Base-by-base conservation (phyloP, 805 yeast species). In the Kodamaea hsintzibuensis region DNA sequence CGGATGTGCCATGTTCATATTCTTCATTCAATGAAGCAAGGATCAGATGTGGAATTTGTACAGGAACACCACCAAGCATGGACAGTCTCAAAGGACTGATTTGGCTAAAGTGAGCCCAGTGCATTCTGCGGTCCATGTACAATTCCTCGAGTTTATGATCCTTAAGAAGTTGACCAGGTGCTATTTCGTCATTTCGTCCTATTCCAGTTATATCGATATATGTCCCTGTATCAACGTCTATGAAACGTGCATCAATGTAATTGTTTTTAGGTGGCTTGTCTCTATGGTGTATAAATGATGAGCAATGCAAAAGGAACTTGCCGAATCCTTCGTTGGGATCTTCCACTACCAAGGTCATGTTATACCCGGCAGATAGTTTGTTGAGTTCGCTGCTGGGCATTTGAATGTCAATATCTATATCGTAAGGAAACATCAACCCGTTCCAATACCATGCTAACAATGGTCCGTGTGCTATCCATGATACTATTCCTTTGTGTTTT, bases 41-140 rank as follows among this genome's bases (percentile, higher is more conserved):
- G 44, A 54, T 39, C 37, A 48, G 55, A 30, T 55, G 44, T 6
- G 62, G 62, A 19, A 55, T 48, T 25, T 49, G 56, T 1, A 56
- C 54, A 1, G 59, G 58, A 37, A 54, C 59, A 7, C 59, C 62
- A 12, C 50, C 51, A 2, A 55, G 25, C 49, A 49, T 30, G 6
- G 61, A 22, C 9, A 40, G 37, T 22, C 51, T 50, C 38, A 59
- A 51, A 1, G 58, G 59, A 14, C 53, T 52, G 3, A 59, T 14
- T 45, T 55, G 66, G 44, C 64, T 68, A 44, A 61, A 63, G 43
- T 56, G 59, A 19, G 62, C 52, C 70, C 71, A 69, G 55, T 70
- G 74, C 56, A 67, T 70, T 55, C 73, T 59, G 53, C 74, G 55
- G 19, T 69, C 73, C 70, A 67, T 66, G 51, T 67, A 69, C 39